Base-by-base conservation (phyloP, 2,329 filamentous ascomycete genomes). In the Pseudogymnoascus sp. region DNA sequence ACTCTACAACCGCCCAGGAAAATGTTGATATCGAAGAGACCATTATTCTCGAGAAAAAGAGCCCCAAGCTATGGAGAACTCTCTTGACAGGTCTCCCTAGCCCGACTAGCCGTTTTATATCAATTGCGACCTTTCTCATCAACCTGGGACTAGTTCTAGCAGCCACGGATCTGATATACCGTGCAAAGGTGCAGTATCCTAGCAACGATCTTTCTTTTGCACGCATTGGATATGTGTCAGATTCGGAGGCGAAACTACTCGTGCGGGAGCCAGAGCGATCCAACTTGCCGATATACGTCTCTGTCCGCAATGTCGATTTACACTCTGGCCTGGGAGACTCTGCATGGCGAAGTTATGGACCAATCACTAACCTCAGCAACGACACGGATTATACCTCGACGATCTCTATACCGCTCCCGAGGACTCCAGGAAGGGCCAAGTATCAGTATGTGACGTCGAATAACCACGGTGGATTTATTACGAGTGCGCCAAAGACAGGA, bases 391-490 rank as follows among this genome's bases (percentile, higher is more conserved):
- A 86, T 71, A 97, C 93, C 0, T 81, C 84, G 4, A 82, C 86
- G 0, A 76, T 97, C 11, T 84, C 79, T 0, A 80, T 97, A 38
- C 82, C 84, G 0, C 77, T 89, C 12, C 76, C 73, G 26, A 80
- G 93, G 66, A 81, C 83, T 7, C 84, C 90, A 10, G 88, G 91
- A 68, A 89, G 87, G 3, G 79, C 80, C 1, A 60, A 41, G 26
- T 99, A 97, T 72, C 86, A 91, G 70, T 99, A 95, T 81, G 82
- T 83, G 6, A 87, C 93, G 1, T 96, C 92, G 0, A 96, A 95
- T 73, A 93, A 95, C 72, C 88, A 93, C 70, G 87, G 86, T 0
- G 95, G 95, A 56, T 86, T 86, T 67, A 96, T 99, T 70, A 84
- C 84, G 3, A 88, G 91, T 0, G 88, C 92, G 1, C 91, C 93